phyloP scores from a whole-genome alignment of 208 protist species.

The Acanthamoeba culbertsoni region DNA sequence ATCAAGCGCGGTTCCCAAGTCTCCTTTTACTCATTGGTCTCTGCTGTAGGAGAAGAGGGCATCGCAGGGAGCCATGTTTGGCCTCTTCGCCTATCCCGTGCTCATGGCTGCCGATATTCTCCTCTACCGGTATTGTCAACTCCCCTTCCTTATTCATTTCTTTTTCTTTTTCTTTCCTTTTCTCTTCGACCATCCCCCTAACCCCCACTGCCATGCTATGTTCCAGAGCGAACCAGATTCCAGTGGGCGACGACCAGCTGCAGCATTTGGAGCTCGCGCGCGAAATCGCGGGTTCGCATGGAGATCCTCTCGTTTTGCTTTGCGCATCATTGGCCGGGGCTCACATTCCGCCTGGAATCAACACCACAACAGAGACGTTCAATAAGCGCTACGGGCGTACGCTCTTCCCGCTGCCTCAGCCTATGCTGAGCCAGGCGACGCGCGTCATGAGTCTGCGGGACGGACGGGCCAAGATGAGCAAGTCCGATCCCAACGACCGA shows the following conservation, averaged over 20 bases:
- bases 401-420: slow-evolving; percentile 62
- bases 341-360: too few relatives aligned
- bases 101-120: slow-evolving; percentile 82
- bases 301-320: not conserved
- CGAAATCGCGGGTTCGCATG: slow-evolving; percentile 58
- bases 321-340: too few relatives aligned
- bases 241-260: slow-evolving; percentile 80
- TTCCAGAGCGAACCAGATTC: slow-evolving; percentile 70
- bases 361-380: slow-evolving; percentile 62
- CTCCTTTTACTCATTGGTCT: not conserved
- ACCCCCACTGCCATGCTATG: too few relatives aligned
- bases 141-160: not conserved
- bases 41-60: slow-evolving; percentile 56
- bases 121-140: slow-evolving; percentile 62
- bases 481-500: slow-evolving; percentile 65
- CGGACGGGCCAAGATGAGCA: slow-evolving; percentile 78
- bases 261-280: slow-evolving; percentile 79
- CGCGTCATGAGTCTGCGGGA: slow-evolving; percentile 77
- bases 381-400: slow-evolving; percentile 64
- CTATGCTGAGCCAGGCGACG: slow-evolving; percentile 56
- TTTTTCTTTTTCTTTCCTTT: not conserved
- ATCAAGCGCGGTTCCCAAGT: not conserved
- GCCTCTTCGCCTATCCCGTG: slow-evolving; percentile 77
- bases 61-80: slow-evolving; percentile 43
- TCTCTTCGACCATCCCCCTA: too few relatives aligned